A percentile compares a stretch with the other conserved stretches of the same genome.
These are phyloP conservation scores for Phytopythium mirpurense DNA, from an alignment of 352 stramenopile species.

Conservation along the genomic window DNA sequence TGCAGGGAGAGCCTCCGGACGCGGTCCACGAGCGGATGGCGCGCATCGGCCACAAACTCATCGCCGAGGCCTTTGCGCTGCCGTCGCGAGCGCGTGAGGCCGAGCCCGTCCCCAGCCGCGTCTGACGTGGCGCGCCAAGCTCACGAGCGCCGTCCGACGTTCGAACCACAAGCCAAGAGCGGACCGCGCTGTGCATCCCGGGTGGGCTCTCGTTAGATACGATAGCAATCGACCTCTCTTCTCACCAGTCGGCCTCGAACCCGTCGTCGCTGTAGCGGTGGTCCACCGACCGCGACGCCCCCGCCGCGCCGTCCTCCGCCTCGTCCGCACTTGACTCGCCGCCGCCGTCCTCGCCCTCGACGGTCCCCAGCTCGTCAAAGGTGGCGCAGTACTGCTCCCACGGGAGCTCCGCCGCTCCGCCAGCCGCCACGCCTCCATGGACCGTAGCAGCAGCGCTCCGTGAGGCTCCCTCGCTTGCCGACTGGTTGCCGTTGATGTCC, in stretches of 20 bases:
- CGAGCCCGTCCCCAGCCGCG: background rate
- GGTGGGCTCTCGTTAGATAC: background rate
- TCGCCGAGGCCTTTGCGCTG: slow-evolving; percentile 50
- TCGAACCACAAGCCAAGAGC: too few species aligned
- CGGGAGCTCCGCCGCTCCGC: background rate
- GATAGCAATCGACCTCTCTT: too few species aligned
- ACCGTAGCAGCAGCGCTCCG: background rate
- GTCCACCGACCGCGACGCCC: background rate
- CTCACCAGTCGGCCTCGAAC: slow-evolving; percentile 49
- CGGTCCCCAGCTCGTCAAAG: background rate
- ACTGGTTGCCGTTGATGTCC: background rate
- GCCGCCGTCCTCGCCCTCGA: slow-evolving; percentile 10
- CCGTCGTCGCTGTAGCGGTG: slow-evolving; percentile 48
- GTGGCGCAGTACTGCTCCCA: slow-evolving; percentile 6
- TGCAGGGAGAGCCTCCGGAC: slow-evolving; percentile 3
- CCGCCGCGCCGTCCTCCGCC: background rate
- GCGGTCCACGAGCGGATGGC: slow-evolving; percentile 54
- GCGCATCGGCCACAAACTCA: slow-evolving; percentile 64
- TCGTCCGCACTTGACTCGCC: background rate
- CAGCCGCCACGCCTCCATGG: background rate
- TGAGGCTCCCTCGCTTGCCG: background rate
- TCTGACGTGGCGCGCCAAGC: background rate
- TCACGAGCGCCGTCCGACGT: too few species aligned
- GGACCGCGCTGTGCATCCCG: too few species aligned
- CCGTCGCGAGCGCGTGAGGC: slow-evolving; percentile 2